Evolutionary conservation across 2,329 filamentous ascomycete species (phyloP), one percentile per base, ranked within the genome.

Genomic region (Pestalotiopsis sp.): DNA sequence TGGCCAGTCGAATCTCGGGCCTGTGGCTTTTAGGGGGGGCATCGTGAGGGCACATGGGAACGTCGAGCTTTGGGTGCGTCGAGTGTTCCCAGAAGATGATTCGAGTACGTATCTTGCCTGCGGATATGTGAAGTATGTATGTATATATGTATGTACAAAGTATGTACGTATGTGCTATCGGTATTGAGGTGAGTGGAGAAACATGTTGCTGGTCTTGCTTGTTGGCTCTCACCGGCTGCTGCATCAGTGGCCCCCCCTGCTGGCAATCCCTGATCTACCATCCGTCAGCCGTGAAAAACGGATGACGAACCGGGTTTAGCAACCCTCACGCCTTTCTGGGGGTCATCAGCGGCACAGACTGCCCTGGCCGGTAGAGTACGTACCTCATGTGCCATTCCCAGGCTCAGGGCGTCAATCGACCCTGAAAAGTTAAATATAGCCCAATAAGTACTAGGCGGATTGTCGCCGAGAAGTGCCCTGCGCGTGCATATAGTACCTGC

Each of bases 221-320:
- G 17, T 13, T 20, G 23, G 56, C 59, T 20, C 59, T 62, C 25
- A 62, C 59, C 59, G 59, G 59, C 59, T 62, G 59, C 59, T 20
- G 27, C 59, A 39, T 62, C 17, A 60, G 27, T 11, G 17, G 45
- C 14, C 45, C 45, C 27, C 27, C 31, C 59, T 62, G 27, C n/a
- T 4, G 59, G 27, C 59, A 62, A 41, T 62, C 59, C 25, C 27
- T 39, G 27, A 14, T 12, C 27, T 25, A 14, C 59, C 45, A 52
- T 52, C 45, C 45, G 45, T 52, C 45, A 52, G 17, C 45, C 45
- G 45, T 52, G 17, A 52, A 52, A 52, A 52, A 52, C 45, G 45
- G 45, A 52, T 52, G 6, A 52, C 45, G 17, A n/a, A 52, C 45
- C 57, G 17, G 27, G 57, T 27, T 59, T 27, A 59, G 57, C 45